These are phyloP conservation scores for Cutaneotrichosporon dermatis DNA, from an alignment of 1,284 basidiomycete species.

Conservation along the genomic window DNA sequence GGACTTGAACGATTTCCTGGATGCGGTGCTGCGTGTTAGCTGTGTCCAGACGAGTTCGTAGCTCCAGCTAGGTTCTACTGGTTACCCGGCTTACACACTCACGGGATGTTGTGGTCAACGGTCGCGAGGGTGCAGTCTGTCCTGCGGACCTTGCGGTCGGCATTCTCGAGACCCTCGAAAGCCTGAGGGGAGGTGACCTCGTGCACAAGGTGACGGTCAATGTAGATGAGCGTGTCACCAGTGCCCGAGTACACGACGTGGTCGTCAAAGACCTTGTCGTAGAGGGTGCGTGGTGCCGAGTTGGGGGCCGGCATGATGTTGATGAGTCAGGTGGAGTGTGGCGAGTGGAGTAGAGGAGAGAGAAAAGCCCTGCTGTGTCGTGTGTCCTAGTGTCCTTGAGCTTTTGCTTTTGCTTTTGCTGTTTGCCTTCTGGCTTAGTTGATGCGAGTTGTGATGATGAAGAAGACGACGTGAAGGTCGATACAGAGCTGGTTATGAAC, in stretches of 20 bases:
- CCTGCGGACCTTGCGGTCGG: constrained; percentile 74
- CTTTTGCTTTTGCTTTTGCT: background rate
- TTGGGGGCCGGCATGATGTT: constrained; percentile 19
- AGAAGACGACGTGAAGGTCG: background rate
- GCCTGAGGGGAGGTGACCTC: constrained; percentile 96
- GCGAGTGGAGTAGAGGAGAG: background rate
- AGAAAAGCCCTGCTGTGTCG: background rate
- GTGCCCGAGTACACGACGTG: constrained; percentile 79
- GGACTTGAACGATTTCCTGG: constrained; percentile 77
- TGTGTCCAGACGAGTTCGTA: background rate
- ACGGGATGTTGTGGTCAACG: constrained; percentile 95
- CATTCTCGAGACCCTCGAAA: constrained; percentile 87
- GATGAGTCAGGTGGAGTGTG: background rate
- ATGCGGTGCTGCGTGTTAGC: constrained; percentile 59
- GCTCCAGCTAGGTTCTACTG: background rate
- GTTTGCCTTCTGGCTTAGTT: background rate
- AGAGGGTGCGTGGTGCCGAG: constrained; percentile 69
- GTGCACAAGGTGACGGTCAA: constrained; percentile 92
- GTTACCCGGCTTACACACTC: constrained; percentile 45
- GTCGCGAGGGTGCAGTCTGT: constrained; percentile 93
- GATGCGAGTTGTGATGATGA: background rate
- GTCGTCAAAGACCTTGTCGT: constrained; percentile 96
- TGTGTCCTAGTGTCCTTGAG: too few relatives aligned
- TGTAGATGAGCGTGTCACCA: constrained; percentile 84
- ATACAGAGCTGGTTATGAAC: background rate